Conservation (phyloP, 768 basidiomycete species). For the Suillus fuscotomentosus region DNA sequence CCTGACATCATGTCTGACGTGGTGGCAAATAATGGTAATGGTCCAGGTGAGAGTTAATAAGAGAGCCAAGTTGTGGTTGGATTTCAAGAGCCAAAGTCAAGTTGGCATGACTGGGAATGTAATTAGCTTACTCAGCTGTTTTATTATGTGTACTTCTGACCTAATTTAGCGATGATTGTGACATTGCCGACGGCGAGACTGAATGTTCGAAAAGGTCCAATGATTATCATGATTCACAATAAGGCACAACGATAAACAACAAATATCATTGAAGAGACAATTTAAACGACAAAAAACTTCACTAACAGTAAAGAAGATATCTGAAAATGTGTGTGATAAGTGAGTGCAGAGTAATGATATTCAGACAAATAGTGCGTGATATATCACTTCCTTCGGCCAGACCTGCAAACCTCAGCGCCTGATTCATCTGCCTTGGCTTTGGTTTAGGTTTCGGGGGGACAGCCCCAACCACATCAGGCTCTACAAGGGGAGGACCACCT, state of each 20-base stretch:
- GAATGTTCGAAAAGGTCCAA: no score
- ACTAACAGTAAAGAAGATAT: background rate
- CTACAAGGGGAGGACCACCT: background rate
- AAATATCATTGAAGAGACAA: no score
- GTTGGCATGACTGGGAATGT: background rate
- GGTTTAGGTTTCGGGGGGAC: background rate
- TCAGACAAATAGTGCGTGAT: background rate
- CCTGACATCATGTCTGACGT: slow-evolving; percentile 55
- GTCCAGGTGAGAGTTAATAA: no score
- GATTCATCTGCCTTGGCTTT: background rate
- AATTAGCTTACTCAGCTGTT: background rate
- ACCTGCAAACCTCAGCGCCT: background rate
- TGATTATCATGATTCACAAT: no score
- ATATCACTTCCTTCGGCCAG: background rate
- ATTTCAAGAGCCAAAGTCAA: background rate
- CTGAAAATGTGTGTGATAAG: background rate
- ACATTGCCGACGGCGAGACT: no score
- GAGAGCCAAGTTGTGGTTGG: no score
- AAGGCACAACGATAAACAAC: no score
- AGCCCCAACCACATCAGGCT: background rate
- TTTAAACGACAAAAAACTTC: no score
- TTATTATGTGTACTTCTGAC: background rate
- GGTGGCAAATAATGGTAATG: no score
- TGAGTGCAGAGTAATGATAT: background rate
- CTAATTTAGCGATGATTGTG: background rate